Evolutionary conservation across 495 filamentous ascomycete genomes (phyloP), one percentile per base, ranked within the genome.

Genomic region (Tuber melanosporum): DNA sequence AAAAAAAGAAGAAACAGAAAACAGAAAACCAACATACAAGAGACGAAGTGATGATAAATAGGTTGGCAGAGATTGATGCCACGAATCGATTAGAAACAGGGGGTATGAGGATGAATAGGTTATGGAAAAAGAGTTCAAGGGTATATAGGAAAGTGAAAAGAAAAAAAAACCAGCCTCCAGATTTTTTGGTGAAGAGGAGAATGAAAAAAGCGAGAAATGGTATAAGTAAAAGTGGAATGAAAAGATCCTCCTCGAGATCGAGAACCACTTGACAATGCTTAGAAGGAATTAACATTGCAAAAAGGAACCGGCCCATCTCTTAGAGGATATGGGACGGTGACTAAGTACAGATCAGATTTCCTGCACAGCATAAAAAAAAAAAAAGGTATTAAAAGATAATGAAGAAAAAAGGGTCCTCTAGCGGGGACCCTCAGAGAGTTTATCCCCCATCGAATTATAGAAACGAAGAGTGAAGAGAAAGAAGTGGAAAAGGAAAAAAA

Each of bases 321-420:
- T 43, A 66, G 26, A 66, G 26, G 26, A 66, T 66, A 66, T 66
- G 57, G 57, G 57, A 22, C 62, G 45, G 42, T 69, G 74, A 73
- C 71, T 76, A 80, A 72, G 46, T 80, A 80, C 73, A 80, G 62
- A 71, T 76, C 73, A 73, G 73, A 71, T 57, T 74, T 79, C 75
- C 70, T 71, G 45, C 73, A 72, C 57, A 57, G 78, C 76, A 47
- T 71, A 75, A 73, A 44, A 73, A 66, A 62, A 66, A 62, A 76
- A 74, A 46, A 46, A 17, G 17, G 74, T 80, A 80, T 80, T 80
- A 80, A 72, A 79, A 76, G 12, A n/a, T 66, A 66, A 32, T 66
- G 62, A 71, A 80, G 71, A 79, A 76, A 76, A 71, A 72, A 32
- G 32, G 57, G 57, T 66, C 17, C n/a, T 3, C 57, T 32, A 66